Conservation (phyloP, 2,329 filamentous ascomycete species). For the Apiospora marii region DNA sequence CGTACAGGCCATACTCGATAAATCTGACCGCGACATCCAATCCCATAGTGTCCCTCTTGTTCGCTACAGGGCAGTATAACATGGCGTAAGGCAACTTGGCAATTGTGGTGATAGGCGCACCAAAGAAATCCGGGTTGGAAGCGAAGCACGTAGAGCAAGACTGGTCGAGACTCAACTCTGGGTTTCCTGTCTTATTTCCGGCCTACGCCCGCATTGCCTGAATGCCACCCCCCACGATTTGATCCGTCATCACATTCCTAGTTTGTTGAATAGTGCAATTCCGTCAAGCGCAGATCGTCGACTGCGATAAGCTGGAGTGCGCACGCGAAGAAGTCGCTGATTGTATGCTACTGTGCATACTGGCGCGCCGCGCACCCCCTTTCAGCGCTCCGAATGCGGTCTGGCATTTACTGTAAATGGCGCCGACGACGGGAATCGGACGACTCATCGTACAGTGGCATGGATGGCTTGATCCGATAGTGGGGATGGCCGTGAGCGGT, state of each 20-base stretch:
- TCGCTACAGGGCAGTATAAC: neutral
- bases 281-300: neutral
- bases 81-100: neutral
- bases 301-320: neutral
- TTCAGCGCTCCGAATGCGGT: neutral
- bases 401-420: constrained; percentile 6
- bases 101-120: neutral
- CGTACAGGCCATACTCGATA: neutral
- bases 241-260: neutral
- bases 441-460: constrained; percentile 14
- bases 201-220: neutral
- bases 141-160: neutral
- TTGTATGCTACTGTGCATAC: neutral
- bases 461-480: constrained; percentile 20
- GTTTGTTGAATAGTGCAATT: neutral
- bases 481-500: constrained; percentile 16
- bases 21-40: neutral
- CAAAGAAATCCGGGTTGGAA: neutral
- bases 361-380: neutral
- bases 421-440: constrained; percentile 12
- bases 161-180: neutral
- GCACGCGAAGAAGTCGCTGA: neutral
- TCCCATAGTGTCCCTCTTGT: neutral
- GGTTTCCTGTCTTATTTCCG: neutral
- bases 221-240: neutral